A percentile compares a stretch with the other conserved stretches of the same genome.
phyloP scores from a whole-genome alignment of 2,329 filamentous ascomycete species.

The Lasiodiplodia sp. region DNA sequence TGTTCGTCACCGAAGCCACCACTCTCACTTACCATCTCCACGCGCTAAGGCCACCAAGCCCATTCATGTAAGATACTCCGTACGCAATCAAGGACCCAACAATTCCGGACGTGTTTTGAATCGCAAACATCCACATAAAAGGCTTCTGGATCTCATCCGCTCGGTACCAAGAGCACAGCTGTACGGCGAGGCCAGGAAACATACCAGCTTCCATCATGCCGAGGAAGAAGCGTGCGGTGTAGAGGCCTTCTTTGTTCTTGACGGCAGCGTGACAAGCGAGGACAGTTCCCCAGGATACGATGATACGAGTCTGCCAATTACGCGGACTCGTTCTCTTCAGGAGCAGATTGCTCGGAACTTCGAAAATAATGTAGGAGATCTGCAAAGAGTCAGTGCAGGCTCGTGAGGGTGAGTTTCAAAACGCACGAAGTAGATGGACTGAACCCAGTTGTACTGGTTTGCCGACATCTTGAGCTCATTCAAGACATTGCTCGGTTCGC shows the following conservation, averaged over 20 bases:
- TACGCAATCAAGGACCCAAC: constrained; percentile 42
- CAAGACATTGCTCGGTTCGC: constrained; percentile 33
- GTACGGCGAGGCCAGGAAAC: constrained; percentile 41
- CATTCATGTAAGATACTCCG: constrained; percentile 37
- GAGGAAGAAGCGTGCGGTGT: constrained; percentile 38
- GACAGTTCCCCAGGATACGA: constrained; percentile 39
- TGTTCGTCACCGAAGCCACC: not conserved
- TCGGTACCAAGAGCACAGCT: constrained; percentile 48
- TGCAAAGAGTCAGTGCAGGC: not conserved
- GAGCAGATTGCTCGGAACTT: constrained; percentile 45
- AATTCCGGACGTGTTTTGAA: constrained; percentile 44
- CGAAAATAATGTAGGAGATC: constrained; percentile 39
- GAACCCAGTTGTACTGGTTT: constrained; percentile 38
- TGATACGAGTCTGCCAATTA: constrained; percentile 46
- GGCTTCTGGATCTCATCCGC: constrained; percentile 48
- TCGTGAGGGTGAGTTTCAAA: too few relatives aligned
- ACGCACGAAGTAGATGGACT: constrained; percentile 36
- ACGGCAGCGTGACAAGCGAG: constrained; percentile 42
- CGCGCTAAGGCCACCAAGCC: constrained; percentile 34
- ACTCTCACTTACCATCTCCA: constrained; percentile 35
- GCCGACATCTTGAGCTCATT: constrained; percentile 36
- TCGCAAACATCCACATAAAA: constrained; percentile 46
- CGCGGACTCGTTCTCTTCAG: constrained; percentile 47
- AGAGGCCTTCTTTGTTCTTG: constrained; percentile 37
- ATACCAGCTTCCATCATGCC: constrained; percentile 40